Evolutionary conservation across 2,329 filamentous ascomycete species (phyloP), one percentile per base, ranked within the genome.

Genomic region (Penicillium sclerotigenum): DNA sequence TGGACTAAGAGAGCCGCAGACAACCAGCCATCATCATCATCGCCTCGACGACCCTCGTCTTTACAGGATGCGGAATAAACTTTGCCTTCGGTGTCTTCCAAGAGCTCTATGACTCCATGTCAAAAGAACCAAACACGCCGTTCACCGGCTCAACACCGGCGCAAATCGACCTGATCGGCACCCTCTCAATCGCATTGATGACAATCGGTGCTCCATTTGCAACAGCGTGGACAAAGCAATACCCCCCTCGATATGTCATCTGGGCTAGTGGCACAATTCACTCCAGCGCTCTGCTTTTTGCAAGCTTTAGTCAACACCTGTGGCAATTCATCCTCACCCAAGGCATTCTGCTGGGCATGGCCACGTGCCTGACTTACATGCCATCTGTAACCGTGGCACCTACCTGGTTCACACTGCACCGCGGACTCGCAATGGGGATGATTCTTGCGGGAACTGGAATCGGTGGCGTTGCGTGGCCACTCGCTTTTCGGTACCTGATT

Each of bases 61-160:
- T 73, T 43, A 74, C 69, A 33, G 65, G 64, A 45, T 73, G 72
- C 45, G 73, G 72, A 22, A 66, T 75, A 20, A 71, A 69, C 43
- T 77, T 77, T 51, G 67, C 71, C 10, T 76, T 75, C 38, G 74
- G 74, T 31, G 70, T 77, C 36, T 76, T 74, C 43, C 73, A 76
- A 63, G 73, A 69, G 6, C 64, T 75, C 0, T 76, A 75, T 36
- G 72, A 75, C 46, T 63, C 65, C 4, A 64, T 75, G 59, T 59
- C 70, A 5, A 57, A 62, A 5, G 11, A 62, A 3, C 57, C 63
- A 2, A 56, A 58, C n/a, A 68, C 64, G 0, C 74, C 74, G 0
- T 77, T 77, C 52, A 66, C 66, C 1, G 65, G 67, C 14, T 70
- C 71, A n/a, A 67, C 65, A 2, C 63, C 75, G 0, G 73, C 72